A percentile compares a stretch with the other conserved stretches of the same genome.
Conservation (phyloP, 768 basidiomycete species). For the Rickenella mellea region DNA sequence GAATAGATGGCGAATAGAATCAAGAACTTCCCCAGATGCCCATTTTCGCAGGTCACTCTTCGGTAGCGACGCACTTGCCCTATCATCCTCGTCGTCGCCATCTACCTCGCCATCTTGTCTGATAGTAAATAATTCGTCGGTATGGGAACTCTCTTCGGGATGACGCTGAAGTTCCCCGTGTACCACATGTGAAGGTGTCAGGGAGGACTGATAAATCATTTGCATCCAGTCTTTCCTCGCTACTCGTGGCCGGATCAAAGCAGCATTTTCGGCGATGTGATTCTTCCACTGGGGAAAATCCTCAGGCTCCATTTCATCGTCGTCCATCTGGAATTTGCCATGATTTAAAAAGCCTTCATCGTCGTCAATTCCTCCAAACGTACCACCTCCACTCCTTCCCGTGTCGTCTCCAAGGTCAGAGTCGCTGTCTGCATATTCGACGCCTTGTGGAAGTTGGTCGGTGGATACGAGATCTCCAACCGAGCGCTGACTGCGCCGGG, state of each 20-base stretch:
- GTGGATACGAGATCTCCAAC: too few species aligned
- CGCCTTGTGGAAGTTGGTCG: constrained; percentile 28
- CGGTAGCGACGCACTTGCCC: constrained; percentile 52
- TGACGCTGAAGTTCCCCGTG: constrained; percentile 24
- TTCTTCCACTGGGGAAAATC: constrained; percentile 67
- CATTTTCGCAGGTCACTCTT: constrained; percentile 54
- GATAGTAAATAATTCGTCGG: constrained; percentile 71
- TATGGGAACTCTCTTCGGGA: constrained; percentile 23
- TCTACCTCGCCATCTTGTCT: constrained; percentile 21
- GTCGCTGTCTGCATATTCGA: constrained; percentile 72
- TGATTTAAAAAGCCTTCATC: too few species aligned
- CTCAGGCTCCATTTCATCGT: constrained; percentile 33
- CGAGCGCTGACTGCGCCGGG: too few species aligned
- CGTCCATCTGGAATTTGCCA: constrained; percentile 21
- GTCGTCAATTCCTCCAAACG: constrained; percentile 17
- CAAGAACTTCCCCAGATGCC: constrained; percentile 79
- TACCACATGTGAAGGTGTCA: constrained; percentile 64
- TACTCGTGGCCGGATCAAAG: constrained; percentile 24
- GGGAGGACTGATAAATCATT: constrained; percentile 66
- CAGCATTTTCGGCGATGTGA: constrained; percentile 42
- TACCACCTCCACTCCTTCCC: background rate
- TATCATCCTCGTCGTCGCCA: constrained; percentile 53
- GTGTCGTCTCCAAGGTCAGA: constrained; percentile 51
- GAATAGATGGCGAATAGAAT: constrained; percentile 81
- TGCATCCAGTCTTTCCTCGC: constrained; percentile 71